Base-by-base conservation (phyloP, 116 monocot genomes). In the Zostera marina region DNA sequence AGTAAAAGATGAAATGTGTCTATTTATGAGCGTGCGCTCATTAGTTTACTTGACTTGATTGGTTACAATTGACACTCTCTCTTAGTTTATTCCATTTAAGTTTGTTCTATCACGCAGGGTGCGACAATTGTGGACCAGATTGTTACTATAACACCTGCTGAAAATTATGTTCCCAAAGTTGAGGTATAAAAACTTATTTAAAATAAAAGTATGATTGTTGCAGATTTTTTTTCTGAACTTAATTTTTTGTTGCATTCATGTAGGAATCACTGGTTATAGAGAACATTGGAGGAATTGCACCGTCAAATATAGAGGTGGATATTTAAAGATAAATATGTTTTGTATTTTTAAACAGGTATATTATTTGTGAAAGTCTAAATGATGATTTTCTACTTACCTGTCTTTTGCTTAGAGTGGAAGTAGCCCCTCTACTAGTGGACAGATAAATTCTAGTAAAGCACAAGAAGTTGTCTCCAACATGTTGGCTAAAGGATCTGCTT, bases 41-140 rank as follows among this genome's bases (percentile, higher is more conserved):
- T 0, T 32, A 32, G n/a, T n/a, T n/a, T n/a, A n/a, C 13, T 11
- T 40, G 10, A 7, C 42, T n/a, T 20, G 41, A 5, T 8, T 42
- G 15, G 9, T 41, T 19, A 43, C 21, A 19, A 20, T 20, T 42
- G 11, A 15, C 20, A 4, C 22, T 3, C 11, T 6, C n/a, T n/a
- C n/a, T n/a, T n/a, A n/a, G n/a, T n/a, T 39, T 17, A 7, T 11
- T 22, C 24, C 38, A 13, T 21, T 58, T 42, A 40, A 20, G 54
- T 23, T 4, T 11, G 19, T 21, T 17, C 16, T 58, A 16, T 24
- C 23, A 14, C 47, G 44, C 71, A 92, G 92, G 92, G 87, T 58
- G 81, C 92, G 54, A 87, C 84, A 54, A 84, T 84, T 63, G 88
- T 85, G 22, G 94, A 94, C 48, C 88, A 72, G 73, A 76, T 84